Evolutionary conservation across 495 filamentous ascomycete genomes (phyloP), one percentile per base, ranked within the genome.

Genomic region (Aspergillus wentii): DNA sequence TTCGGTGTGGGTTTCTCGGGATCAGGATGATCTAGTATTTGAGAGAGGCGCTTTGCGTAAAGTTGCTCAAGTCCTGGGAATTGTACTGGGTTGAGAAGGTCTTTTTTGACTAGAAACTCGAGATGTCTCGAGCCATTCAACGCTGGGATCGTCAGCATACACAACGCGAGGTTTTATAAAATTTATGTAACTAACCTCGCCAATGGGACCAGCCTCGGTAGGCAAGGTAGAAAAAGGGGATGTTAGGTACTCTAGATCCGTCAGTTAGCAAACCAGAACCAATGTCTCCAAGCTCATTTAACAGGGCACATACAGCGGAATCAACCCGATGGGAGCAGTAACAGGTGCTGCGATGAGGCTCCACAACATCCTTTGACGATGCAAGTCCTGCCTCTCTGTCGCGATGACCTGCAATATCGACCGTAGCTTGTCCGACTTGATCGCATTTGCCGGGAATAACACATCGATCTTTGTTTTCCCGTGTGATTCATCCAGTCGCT

Each of bases 171-270:
- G n/a, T n/a, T n/a, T n/a, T n/a, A n/a, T n/a, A n/a, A 16, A 38
- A 17, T 5, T 10, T 29, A 27, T 4, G 9, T 19, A 37, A 54
- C 69, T 39, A 39, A 76, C 76, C 76, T 64, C 76, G 71, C 72
- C 77, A 83, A 61, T 85, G 80, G 38, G 79, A 83, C 62, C 71
- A 84, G 44, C 78, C 78, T 49, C 92, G 74, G 62, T 94, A 99
- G 2, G 72, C 75, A 13, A 96, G 69, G 55, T 97, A 99, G 69
- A 97, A 96, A 69, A 97, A 97, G 17, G 92, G 92, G n/a, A 98
- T 71, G 56, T 96, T 96, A 6, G 90, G 90, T 44, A 96, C 68
- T 30, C 89, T 95, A 36, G n/a, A 29, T 13, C 17, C 30, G 18
- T 28, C 19, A 15, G 17, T 58, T 48, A 48, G 47, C 29, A 40